Conservation (phyloP, 2,329 filamentous ascomycete species). For the Pyricularia sp. region DNA sequence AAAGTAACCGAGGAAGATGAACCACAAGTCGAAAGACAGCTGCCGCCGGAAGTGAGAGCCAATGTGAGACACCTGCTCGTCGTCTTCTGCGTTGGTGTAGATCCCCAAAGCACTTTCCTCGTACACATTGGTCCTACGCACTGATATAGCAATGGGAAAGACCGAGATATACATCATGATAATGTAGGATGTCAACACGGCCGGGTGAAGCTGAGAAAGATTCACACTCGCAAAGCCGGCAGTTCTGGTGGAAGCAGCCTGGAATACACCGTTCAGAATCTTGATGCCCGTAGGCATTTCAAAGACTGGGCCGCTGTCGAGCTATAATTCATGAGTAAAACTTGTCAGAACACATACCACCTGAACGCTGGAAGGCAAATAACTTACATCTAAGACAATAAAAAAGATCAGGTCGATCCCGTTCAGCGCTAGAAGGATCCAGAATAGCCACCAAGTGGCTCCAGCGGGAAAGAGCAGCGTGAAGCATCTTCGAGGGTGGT, state of each 20-base stretch:
- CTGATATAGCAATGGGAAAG: slow-evolving; percentile 91
- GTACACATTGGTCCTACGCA: slow-evolving; percentile 92
- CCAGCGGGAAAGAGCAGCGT: slow-evolving; percentile 84
- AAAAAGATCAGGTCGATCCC: slow-evolving; percentile 82
- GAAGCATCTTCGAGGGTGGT: slow-evolving; percentile 93
- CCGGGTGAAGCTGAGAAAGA: slow-evolving; percentile 71
- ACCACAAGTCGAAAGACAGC: slow-evolving; percentile 96
- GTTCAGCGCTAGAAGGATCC: slow-evolving; percentile 74
- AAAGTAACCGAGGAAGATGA: slow-evolving; percentile 88
- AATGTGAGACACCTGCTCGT: slow-evolving; percentile 68
- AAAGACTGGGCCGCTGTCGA: slow-evolving; percentile 62
- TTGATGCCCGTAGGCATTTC: slow-evolving; percentile 62
- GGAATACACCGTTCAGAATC: slow-evolving; percentile 80
- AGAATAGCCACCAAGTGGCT: slow-evolving; percentile 94
- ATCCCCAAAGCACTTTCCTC: slow-evolving; percentile 82
- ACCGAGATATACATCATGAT: slow-evolving; percentile 99
- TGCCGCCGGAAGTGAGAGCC: slow-evolving; percentile 86
- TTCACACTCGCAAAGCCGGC: slow-evolving; percentile 82
- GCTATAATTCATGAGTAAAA: slow-evolving; percentile 31
- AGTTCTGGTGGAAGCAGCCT: slow-evolving; percentile 81
- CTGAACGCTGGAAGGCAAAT: background rate
- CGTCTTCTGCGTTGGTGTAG: slow-evolving; percentile 42
- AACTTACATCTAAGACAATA: slow-evolving; percentile 75
- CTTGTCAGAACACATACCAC: background rate
- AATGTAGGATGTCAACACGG: slow-evolving; percentile 86